Evolutionary conservation across 2,329 filamentous ascomycete species (phyloP).

Genomic region (Colletotrichum magnum): DNA sequence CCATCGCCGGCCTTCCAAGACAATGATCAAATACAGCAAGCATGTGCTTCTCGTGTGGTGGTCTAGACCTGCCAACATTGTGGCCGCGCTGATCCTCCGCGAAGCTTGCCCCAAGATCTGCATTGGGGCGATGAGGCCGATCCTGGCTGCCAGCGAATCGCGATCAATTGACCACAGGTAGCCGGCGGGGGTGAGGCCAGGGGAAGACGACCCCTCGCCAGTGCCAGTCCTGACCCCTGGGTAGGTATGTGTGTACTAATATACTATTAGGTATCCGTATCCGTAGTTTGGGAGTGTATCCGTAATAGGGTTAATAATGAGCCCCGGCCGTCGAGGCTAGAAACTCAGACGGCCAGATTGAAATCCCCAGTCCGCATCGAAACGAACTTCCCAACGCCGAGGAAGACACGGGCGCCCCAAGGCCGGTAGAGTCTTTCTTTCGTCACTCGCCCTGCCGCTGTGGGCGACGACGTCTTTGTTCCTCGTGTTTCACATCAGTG

Average conservation of each 20-base stretch:
- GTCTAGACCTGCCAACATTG: constrained; percentile 19
- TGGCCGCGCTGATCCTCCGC: constrained; percentile 27
- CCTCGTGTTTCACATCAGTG: no score
- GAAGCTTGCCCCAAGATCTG: constrained; percentile 31
- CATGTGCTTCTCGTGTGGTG: constrained; percentile 36
- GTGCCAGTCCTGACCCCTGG: background rate
- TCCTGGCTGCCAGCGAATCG: constrained; percentile 15
- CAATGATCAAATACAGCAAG: constrained; percentile 20
- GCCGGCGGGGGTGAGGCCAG: background rate
- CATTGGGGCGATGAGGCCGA: background rate
- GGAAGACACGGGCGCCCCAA: no score
- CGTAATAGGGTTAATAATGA: no score
- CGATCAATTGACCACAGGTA: background rate
- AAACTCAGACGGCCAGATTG: background rate
- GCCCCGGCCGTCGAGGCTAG: no score
- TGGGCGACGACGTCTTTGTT: no score
- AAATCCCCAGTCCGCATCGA: background rate
- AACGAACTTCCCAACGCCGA: constrained; percentile 4
- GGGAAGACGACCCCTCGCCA: background rate
- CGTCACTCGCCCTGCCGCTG: no score
- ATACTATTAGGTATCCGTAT: no score
- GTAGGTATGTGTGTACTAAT: no score
- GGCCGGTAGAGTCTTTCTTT: no score
- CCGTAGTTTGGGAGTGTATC: no score
- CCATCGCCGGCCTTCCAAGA: constrained; percentile 2